Conservation (phyloP, 164 flowering plant species). For the Stephania yunnanensis region DNA sequence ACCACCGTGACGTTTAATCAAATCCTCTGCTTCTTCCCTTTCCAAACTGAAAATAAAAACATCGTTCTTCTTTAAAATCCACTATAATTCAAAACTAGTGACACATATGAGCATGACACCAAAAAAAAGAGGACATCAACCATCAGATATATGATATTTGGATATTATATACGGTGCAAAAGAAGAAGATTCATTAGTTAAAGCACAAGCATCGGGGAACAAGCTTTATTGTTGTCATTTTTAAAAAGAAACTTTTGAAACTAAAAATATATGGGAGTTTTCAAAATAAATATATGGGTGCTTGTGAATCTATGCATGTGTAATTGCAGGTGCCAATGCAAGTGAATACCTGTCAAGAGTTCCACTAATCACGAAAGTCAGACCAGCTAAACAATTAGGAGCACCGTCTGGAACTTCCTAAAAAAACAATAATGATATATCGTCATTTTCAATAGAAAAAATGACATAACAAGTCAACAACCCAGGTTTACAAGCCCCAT, state of each 20-base stretch:
- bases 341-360: conserved; percentile 86
- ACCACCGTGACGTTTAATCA: conserved; percentile 94
- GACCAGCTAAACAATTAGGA: conserved; percentile 73
- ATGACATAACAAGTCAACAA: not conserved
- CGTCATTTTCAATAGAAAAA: conserved; percentile 2
- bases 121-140: not conserved
- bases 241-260: too few species aligned
- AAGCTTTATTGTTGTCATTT: not conserved
- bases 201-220: not conserved
- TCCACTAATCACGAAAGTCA: conserved; percentile 96
- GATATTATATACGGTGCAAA: not conserved
- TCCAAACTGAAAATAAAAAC: conserved; percentile 64
- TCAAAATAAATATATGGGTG: too few species aligned
- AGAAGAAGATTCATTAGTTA: not conserved
- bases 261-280: too few species aligned
- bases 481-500: not conserved
- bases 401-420: conserved; percentile 98
- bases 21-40: conserved; percentile 95
- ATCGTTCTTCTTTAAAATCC: not conserved
- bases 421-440: conserved; percentile 13
- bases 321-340: not conserved
- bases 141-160: not conserved
- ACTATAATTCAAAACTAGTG: not conserved
- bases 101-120: not conserved
- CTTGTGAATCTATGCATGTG: too few species aligned